Conservation (phyloP, 306 rosid species). For the Medicago lupulina region DNA sequence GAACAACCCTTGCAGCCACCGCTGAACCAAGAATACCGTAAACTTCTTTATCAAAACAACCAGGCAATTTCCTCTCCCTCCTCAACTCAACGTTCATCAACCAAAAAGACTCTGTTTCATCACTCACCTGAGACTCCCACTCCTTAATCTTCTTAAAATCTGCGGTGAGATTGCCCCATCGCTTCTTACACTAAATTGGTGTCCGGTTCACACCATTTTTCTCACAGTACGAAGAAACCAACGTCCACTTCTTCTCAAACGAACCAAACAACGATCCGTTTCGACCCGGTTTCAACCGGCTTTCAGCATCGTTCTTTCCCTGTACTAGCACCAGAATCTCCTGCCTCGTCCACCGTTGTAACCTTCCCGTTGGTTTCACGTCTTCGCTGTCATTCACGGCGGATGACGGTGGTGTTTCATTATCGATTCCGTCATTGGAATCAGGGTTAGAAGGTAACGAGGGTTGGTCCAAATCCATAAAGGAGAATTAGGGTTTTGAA, state of each 20-base stretch:
- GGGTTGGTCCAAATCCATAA: slow-evolving; percentile 71
- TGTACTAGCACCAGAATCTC: slow-evolving; percentile 91
- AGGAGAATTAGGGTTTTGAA: slow-evolving; percentile 16
- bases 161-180: slow-evolving; percentile 98
- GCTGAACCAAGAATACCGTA: slow-evolving; percentile 79
- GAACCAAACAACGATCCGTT: slow-evolving; percentile 63
- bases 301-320: slow-evolving; percentile 87
- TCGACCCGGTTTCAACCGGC: slow-evolving; percentile 63
- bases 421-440: slow-evolving; percentile 51
- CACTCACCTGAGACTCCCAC: slow-evolving; percentile 78
- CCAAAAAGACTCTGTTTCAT: slow-evolving; percentile 94
- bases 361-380: slow-evolving; percentile 68
- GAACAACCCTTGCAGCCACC: slow-evolving; percentile 19
- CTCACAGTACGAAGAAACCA: slow-evolving; percentile 86
- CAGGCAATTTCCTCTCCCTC: slow-evolving; percentile 89
- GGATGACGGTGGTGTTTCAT: slow-evolving; percentile 56
- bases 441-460: slow-evolving; percentile 36
- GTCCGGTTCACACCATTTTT: slow-evolving; percentile 92
- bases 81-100: slow-evolving; percentile 90
- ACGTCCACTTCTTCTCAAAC: slow-evolving; percentile 89
- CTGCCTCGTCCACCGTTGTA: slow-evolving; percentile 96
- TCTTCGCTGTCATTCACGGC: slow-evolving; percentile 65
- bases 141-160: slow-evolving; percentile 95
- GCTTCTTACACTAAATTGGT: slow-evolving; percentile 94
- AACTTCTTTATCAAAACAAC: slow-evolving; percentile 87